Evolutionary conservation across 2,329 filamentous ascomycete species (phyloP), one percentile per base, ranked within the genome.

Genomic region (Fusarium concolor): DNA sequence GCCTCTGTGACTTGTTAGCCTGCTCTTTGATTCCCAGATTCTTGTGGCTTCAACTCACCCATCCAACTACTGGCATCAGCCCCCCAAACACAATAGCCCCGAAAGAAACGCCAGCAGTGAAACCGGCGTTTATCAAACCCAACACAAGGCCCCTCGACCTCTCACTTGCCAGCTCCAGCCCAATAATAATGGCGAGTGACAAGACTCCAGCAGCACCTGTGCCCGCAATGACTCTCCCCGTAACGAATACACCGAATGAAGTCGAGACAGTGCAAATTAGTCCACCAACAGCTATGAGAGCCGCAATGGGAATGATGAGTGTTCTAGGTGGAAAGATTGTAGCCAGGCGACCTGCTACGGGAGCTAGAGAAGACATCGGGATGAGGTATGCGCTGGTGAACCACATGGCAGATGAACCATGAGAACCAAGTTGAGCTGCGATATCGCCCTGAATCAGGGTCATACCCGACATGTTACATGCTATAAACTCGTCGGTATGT

Each of bases 401-500:
- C 92, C 92, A 96, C 77, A 88, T 91, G 35, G 89, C 89, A 29
- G 89, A 89, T 56, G 88, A 82, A 56, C 89, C 88, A 73, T 93
- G 94, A 2, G 91, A 87, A 77, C 92, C 84, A 3, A 96, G 82
- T 68, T 95, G 92, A 10, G 85, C 86, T 3, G 92, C 92, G 68
- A 96, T 92, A 49, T 84, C 84, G 10, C 90, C 92, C 79, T 96
- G 93, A 3, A 91, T 92, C 56, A 93, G 94, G 8, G 92, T 92
- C 75, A 96, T 89, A 70, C 93, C 89, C 14, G 90, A 92, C 79
- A 94, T 92, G 74, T 96, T 96, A 65, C 86, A 81, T 8, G 85
- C 85, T 85, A 22, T 10, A 26, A n/a, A 45, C 15, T 17, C 22
- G 43, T 72, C 15, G 70, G 54, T 29, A 47, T 26, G 29, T 14